These are phyloP conservation scores for Ulota crispa DNA, from an alignment of 225 moss, liverwort and hornwort genomes.

Conservation along the genomic window DNA sequence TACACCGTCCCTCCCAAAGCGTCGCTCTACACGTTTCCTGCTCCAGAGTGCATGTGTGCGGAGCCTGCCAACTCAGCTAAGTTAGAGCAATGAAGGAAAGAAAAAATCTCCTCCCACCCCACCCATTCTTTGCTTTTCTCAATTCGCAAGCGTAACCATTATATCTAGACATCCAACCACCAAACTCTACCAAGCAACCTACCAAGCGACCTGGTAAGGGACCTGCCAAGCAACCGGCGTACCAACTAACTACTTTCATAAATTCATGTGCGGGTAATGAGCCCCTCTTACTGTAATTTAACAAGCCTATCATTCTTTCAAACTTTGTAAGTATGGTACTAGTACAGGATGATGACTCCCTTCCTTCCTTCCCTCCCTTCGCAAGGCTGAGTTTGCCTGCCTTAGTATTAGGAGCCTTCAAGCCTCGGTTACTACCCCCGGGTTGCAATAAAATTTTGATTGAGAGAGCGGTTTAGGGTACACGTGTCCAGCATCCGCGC, in stretches of 20 bases:
- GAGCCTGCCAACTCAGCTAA: slow-evolving; percentile 34
- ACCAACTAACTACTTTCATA: slow-evolving; percentile 17
- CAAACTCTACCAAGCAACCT: too few species aligned
- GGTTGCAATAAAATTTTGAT: slow-evolving; percentile 24
- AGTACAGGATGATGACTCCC: background rate
- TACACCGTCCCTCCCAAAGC: slow-evolving; percentile 51
- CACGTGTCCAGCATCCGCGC: background rate
- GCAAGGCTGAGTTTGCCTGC: slow-evolving; percentile 15
- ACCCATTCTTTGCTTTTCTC: slow-evolving; percentile 12
- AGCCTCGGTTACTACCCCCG: background rate
- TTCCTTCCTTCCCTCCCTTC: too few species aligned
- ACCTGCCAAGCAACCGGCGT: too few species aligned
- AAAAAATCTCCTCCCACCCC: background rate
- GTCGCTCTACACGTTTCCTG: slow-evolving; percentile 64
- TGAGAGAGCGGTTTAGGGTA: slow-evolving; percentile 14
- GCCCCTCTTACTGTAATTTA: slow-evolving; percentile 67
- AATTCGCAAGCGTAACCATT: slow-evolving; percentile 13
- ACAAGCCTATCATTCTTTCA: slow-evolving; percentile 47
- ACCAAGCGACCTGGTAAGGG: too few species aligned
- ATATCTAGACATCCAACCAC: slow-evolving; percentile 33
- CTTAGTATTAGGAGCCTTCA: slow-evolving; percentile 18
- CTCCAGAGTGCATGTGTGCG: slow-evolving; percentile 65
- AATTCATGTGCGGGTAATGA: slow-evolving; percentile 66
- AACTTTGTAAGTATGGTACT: slow-evolving; percentile 28
- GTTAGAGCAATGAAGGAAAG: slow-evolving; percentile 15